These are phyloP conservation scores for Chlorencoelia australis DNA, from an alignment of 2,329 filamentous ascomycete species.

Conservation along the genomic window DNA sequence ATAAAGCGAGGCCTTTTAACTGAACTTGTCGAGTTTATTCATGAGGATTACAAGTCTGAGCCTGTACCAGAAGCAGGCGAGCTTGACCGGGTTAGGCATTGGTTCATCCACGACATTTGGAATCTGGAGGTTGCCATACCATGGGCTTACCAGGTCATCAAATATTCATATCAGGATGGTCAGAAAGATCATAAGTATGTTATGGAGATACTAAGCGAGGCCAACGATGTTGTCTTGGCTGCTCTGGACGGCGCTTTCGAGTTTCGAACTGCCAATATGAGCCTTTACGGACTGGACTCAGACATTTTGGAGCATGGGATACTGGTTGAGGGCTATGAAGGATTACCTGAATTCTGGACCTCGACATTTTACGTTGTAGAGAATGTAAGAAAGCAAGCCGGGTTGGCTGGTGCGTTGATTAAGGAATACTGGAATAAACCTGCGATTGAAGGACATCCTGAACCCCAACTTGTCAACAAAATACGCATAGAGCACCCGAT, in stretches of 20 bases:
- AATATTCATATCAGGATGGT: constrained; percentile 56
- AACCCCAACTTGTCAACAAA: constrained; percentile 28
- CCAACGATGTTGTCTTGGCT: constrained; percentile 61
- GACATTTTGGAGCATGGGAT: constrained; percentile 59
- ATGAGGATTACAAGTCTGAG: constrained; percentile 64
- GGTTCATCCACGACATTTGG: constrained; percentile 70
- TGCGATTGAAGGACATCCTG: constrained; percentile 19
- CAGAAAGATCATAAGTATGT: constrained; percentile 41
- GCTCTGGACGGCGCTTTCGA: constrained; percentile 53
- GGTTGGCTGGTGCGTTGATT: constrained; percentile 35
- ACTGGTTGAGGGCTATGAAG: constrained; percentile 52
- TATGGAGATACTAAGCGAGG: constrained; percentile 41
- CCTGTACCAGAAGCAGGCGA: constrained; percentile 56
- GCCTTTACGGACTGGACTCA: constrained; percentile 60
- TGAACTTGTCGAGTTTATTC: constrained; percentile 66
- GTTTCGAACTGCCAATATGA: constrained; percentile 62
- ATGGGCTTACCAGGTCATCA: constrained; percentile 70
- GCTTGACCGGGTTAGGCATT: constrained; percentile 71
- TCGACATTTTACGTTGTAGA: constrained; percentile 54
- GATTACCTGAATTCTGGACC: constrained; percentile 78
- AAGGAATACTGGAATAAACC: constrained; percentile 26
- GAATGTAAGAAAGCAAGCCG: constrained; percentile 49
- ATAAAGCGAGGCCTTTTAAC: constrained; percentile 62
- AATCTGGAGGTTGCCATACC: constrained; percentile 65
- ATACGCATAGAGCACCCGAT: constrained; percentile 41